Evolutionary conservation across 2,329 filamentous ascomycete genomes (phyloP).

Genomic region (Volutella citrinella): DNA sequence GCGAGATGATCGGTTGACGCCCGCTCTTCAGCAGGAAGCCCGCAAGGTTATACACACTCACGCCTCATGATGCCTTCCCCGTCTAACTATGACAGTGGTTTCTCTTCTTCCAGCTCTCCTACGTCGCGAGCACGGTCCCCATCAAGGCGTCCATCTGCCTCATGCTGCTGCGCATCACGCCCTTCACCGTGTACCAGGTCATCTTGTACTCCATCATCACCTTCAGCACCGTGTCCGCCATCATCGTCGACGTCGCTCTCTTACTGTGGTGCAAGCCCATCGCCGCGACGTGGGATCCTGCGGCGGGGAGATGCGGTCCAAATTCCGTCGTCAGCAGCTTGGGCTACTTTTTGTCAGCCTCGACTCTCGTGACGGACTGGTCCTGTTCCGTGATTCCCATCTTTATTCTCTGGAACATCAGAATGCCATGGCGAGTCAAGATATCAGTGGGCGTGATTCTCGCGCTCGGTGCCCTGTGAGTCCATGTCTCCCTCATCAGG

Average conservation of each 20-base stretch:
- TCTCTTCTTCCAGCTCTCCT: slow-evolving; percentile 22
- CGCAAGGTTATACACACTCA: no score
- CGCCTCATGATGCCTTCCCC: no score
- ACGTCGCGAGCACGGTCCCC: slow-evolving; percentile 16
- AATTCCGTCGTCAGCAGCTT: slow-evolving; percentile 14
- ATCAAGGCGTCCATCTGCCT: slow-evolving; percentile 27
- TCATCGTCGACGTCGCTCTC: slow-evolving; percentile 19
- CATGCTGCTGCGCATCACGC: slow-evolving; percentile 25
- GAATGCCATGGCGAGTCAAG: slow-evolving; percentile 23
- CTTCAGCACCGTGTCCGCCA: slow-evolving; percentile 8
- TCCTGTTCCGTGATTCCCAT: slow-evolving; percentile 21
- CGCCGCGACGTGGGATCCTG: slow-evolving; percentile 21
- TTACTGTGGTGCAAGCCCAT: slow-evolving; percentile 23
- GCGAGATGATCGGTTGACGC: no score
- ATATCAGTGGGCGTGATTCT: slow-evolving; percentile 18
- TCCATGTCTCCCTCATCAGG: not conserved
- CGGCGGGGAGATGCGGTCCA: slow-evolving; percentile 16
- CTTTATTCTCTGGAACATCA: slow-evolving; percentile 23
- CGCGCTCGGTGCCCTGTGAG: slow-evolving; percentile 20
- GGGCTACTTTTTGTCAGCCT: slow-evolving; percentile 24
- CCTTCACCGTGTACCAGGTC: slow-evolving; percentile 9
- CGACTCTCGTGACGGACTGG: slow-evolving; percentile 25
- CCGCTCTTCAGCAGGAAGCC: no score
- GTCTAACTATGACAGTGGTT: no score
- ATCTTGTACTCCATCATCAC: slow-evolving; percentile 14